Base-by-base conservation (phyloP, 768 basidiomycete genomes). In the Suillus spraguei region DNA sequence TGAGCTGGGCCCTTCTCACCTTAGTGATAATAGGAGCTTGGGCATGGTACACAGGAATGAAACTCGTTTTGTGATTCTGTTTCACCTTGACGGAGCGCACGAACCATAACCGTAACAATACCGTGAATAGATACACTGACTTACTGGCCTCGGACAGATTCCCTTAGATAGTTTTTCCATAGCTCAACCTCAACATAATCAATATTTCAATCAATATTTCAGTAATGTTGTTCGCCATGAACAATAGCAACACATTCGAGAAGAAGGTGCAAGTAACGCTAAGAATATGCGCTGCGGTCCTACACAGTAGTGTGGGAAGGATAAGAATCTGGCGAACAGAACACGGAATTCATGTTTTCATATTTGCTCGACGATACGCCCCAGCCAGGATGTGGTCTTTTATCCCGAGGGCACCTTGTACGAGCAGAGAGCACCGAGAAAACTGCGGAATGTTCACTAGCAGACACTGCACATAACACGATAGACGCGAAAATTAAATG, bases 341-440 rank as follows among this genome's bases (percentile, higher is more conserved):
- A 59, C 55, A 28, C 36, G 28, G 2, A 11, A 24, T 58, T 58
- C 52, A 60, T 46, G 53, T 32, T 13, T 78, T 61, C 61, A 78
- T 91, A 44, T 91, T 68, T 83, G 90, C 89, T 88, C 87, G 85
- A 88, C 80, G 74, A 91, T 91, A 91, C 90, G 87, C 90, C 89
- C 76, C 61, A 63, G 70, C 73, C 81, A 82, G 83, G 83, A 80
- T 83, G 82, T 78, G 77, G 70, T 70, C 81, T 90, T 81, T 72
- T 65, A 79, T 83, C 85, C 83, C 83, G 68, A 77, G 72, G 88
- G 90, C 88, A 91, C 90, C 90, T 90, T 88, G 39, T 87, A 87
- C 84, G 80, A 89, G 90, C 91, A 84, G 71, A 58, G 22, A 42
- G 17, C 39, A 58, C 32, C 10, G 60, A 13, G 8, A 35, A 28